Conservation (phyloP, 1,284 basidiomycete species). For the Ceratobasidium sp. region DNA sequence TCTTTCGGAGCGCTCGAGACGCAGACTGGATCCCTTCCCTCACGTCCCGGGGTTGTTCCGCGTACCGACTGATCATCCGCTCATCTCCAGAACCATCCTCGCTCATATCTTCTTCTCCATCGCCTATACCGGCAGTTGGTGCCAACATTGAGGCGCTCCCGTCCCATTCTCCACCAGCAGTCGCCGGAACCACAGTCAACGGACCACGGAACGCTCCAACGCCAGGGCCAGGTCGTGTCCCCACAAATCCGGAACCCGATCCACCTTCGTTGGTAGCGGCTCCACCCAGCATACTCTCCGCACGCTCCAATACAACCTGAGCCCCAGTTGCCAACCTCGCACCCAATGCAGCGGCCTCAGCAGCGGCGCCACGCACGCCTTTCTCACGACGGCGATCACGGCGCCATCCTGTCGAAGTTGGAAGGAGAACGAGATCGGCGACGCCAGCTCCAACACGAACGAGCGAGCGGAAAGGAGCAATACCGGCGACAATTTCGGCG, state of each 20-base stretch:
- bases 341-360: constrained; percentile 96
- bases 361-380: constrained; percentile 91
- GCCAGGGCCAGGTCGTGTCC: constrained; percentile 41
- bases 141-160: constrained; percentile 37
- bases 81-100: constrained; percentile 54
- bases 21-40: constrained; percentile 91
- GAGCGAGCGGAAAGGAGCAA: constrained; percentile 92
- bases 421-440: constrained; percentile 93
- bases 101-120: constrained; percentile 61
- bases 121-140: constrained; percentile 53
- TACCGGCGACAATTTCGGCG: constrained; percentile 96
- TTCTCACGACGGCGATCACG: constrained; percentile 94
- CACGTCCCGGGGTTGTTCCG: constrained; percentile 87
- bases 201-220: constrained; percentile 43
- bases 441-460: constrained; percentile 98
- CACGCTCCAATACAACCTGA: constrained; percentile 95
- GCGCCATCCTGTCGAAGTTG: constrained; percentile 92
- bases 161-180: constrained; percentile 33
- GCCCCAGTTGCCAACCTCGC: constrained; percentile 95
- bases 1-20: constrained; percentile 85
- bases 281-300: constrained; percentile 91
- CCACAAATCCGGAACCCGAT: constrained; percentile 36
- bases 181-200: constrained; percentile 24
- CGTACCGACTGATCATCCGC: constrained; percentile 81
- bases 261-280: constrained; percentile 49